Base-by-base conservation (phyloP, 805 yeast species). In the Brettanomyces nanus region DNA sequence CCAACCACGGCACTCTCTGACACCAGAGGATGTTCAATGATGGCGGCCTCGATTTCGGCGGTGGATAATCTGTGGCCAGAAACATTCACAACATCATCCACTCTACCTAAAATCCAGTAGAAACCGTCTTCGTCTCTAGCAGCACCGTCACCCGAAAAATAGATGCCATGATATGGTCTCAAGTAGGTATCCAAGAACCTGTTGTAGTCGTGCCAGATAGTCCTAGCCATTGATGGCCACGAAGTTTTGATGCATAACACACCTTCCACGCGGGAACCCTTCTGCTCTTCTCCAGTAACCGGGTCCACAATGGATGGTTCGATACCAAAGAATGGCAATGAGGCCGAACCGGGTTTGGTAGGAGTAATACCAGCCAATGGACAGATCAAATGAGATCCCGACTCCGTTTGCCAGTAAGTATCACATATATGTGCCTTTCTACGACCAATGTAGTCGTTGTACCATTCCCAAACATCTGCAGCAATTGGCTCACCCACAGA, bases 101-200 rank as follows among this genome's bases (percentile, higher is more conserved):
- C 92, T 65, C 94, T 72, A 40, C 94, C 94, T 53, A 82, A 61
- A 47, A 84, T 82, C 89, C 92, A 84, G 64, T 76, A 80, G 66
- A 74, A 84, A 5, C 94, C 94, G 56, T 83, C 90, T 48, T 73
- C 68, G 57, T 84, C 94, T 56, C 89, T 73, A 15, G 87, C 90
- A 20, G 90, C 92, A 62, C 94, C 94, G 62, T 84, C 95, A 52
- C 95, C 95, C 1, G 92, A 79, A 66, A 84, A 84, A 65, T 82
- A 84, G 58, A 73, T 75, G 35, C 87, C 87, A 35, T 84, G 83
- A 63, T 82, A 84, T 37, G 92, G 90, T 41, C 75, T 78, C 58
- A 82, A 63, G 62, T 84, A 84, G n/a, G 92, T 84, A 51, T 84
- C 94, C 65, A 79, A 62, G 62, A 67, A 84, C 57, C 86, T 70